Percentiles rank a stretch among this genome's conserved stretches.
Evolutionary conservation across 2,329 filamentous ascomycete genomes (phyloP).

Genomic region (Claviceps sp.): DNA sequence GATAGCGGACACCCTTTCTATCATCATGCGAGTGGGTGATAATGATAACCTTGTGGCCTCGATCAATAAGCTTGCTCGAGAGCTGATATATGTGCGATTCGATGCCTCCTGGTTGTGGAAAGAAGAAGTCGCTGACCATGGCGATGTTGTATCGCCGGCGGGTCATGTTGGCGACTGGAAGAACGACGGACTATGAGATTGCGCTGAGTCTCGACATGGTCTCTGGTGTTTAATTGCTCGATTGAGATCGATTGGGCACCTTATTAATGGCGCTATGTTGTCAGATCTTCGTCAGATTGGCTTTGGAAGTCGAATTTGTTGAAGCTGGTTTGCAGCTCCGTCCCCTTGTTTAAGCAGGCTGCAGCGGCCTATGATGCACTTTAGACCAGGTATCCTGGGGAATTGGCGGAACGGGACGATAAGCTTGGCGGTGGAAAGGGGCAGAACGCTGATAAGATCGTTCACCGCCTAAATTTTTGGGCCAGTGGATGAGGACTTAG

Average conservation of each 20-base stretch:
- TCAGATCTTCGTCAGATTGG: neutral
- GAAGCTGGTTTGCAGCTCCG: too few species aligned
- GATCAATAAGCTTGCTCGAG: constrained; percentile 89
- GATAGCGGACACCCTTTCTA: constrained; percentile 80
- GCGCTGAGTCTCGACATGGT: constrained; percentile 1
- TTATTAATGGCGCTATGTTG: too few species aligned
- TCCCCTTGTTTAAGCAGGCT: neutral
- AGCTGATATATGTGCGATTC: constrained; percentile 99
- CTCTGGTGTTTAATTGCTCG: neutral
- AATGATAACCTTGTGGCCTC: constrained; percentile 94
- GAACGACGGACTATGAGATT: constrained; percentile 3
- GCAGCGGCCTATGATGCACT: neutral
- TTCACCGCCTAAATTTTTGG: constrained; percentile 22
- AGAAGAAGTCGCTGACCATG: constrained; percentile 99
- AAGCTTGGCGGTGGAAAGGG: constrained; percentile 21
- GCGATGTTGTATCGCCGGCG: constrained; percentile 54
- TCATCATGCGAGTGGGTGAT: constrained; percentile 93
- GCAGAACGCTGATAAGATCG: constrained; percentile 26
- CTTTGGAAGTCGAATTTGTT: neutral
- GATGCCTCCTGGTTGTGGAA: constrained; percentile 88
- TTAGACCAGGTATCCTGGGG: neutral
- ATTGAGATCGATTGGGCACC: too few species aligned
- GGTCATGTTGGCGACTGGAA: constrained; percentile 27
- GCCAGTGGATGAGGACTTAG: neutral
- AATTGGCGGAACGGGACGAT: constrained; percentile 8